Conservation (phyloP, 441 rosid genomes). For the Iberis amara region DNA sequence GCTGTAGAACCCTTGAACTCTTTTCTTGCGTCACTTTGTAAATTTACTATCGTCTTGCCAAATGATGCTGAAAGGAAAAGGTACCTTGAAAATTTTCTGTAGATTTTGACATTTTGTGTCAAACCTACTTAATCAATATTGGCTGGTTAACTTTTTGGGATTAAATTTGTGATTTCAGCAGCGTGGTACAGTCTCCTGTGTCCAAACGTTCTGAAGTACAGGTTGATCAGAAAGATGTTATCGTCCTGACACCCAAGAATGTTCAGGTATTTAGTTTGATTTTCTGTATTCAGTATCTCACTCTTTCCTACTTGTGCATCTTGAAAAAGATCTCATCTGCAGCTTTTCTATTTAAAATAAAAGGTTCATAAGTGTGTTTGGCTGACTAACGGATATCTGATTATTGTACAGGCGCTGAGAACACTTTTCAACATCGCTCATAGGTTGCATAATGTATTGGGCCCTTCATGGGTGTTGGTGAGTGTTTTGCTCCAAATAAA, state of each 20-base stretch:
- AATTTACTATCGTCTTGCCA: slow-evolving; percentile 86
- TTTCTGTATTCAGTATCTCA: slow-evolving; percentile 15
- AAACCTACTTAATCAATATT: slow-evolving; percentile 19
- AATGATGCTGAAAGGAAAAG: slow-evolving; percentile 73
- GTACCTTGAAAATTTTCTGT: slow-evolving; percentile 33
- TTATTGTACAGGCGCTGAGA: slow-evolving; percentile 66
- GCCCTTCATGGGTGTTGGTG: slow-evolving; percentile 99
- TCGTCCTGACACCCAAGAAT: slow-evolving; percentile 90
- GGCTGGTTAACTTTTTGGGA: slow-evolving; percentile 25
- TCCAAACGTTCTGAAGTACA: slow-evolving; percentile 71
- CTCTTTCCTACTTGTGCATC: slow-evolving; percentile 13
- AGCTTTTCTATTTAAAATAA: slow-evolving; percentile 6
- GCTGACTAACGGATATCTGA: slow-evolving; percentile 25
- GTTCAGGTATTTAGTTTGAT: slow-evolving; percentile 64
- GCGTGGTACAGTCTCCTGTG: slow-evolving; percentile 64
- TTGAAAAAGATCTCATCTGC: background rate
- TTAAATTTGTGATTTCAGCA: slow-evolving; percentile 53
- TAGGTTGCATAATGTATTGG: slow-evolving; percentile 89
- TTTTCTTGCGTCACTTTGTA: slow-evolving; percentile 95
- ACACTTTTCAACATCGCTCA: slow-evolving; percentile 97
- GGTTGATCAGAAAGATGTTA: slow-evolving; percentile 68
- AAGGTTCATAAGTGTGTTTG: slow-evolving; percentile 3
- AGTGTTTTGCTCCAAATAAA: slow-evolving; percentile 36
- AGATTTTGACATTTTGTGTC: slow-evolving; percentile 14
- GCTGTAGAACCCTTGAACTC: slow-evolving; percentile 96